phyloP scores from a whole-genome alignment of 108 stramenopile genomes.

The Fragilaria radians region DNA sequence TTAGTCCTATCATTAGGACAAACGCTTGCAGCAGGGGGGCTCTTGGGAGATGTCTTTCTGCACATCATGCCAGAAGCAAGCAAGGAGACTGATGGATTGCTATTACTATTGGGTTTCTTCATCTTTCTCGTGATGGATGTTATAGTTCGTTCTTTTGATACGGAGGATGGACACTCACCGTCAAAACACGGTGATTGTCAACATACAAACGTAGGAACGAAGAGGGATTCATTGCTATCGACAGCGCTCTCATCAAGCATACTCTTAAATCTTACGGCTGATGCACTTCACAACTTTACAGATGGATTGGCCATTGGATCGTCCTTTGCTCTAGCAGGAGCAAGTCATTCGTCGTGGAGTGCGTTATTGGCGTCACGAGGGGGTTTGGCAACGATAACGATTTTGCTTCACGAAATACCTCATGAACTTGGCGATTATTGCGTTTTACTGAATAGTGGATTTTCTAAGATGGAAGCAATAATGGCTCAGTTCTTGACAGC shows the following conservation, averaged over 20 bases:
- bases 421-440: constrained; percentile 88
- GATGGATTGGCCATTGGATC: constrained; percentile 85
- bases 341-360: constrained; percentile 14
- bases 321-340: constrained; percentile 43
- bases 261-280: constrained; percentile 75
- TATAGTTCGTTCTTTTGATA: constrained; percentile 46
- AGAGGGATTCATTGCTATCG: constrained; percentile 9
- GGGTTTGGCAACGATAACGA: constrained; percentile 64
- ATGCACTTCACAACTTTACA: constrained; percentile 83
- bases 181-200: constrained; percentile 9
- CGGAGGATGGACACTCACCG: constrained; percentile 9
- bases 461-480: constrained; percentile 69
- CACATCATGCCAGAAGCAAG: constrained; percentile 69
- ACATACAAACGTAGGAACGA: constrained; percentile 6
- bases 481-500: constrained; percentile 79
- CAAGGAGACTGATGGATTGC: constrained; percentile 34
- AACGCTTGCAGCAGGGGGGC: constrained; percentile 68
- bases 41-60: constrained; percentile 83
- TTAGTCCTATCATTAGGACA: constrained; percentile 59
- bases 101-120: constrained; percentile 59
- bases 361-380: constrained; percentile 52
- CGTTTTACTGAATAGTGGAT: constrained; percentile 69
- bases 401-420: constrained; percentile 88
- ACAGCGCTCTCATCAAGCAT: constrained; percentile 29
- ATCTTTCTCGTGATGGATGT: constrained; percentile 69